Percentiles rank a stretch among this genome's conserved stretches.
phyloP scores from a whole-genome alignment of 1,139 yeast genomes.

The Pichia inconspicua region DNA sequence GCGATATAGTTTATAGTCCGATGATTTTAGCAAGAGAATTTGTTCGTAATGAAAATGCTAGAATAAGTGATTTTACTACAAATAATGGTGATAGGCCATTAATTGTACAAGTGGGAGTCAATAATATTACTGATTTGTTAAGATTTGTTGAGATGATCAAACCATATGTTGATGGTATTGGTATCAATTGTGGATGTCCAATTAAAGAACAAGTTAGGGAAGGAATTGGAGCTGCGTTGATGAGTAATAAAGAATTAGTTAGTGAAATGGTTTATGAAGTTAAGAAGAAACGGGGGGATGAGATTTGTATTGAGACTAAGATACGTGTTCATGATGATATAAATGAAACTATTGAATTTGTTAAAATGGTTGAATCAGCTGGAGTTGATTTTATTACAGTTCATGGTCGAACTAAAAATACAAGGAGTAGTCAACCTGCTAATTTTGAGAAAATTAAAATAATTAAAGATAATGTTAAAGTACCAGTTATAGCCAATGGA shows the following conservation, averaged over 20 bases:
- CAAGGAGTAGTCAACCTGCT: slow-evolving; percentile 78
- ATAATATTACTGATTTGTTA: slow-evolving; percentile 74
- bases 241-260: slow-evolving; percentile 76
- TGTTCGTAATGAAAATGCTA: slow-evolving; percentile 75
- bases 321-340: slow-evolving; percentile 78
- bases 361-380: slow-evolving; percentile 64
- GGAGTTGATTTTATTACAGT: slow-evolving; percentile 94
- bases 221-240: slow-evolving; percentile 94
- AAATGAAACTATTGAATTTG: slow-evolving; percentile 65
- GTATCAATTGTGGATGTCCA: slow-evolving; percentile 96
- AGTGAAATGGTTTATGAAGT: slow-evolving; percentile 79
- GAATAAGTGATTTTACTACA: slow-evolving; percentile 79
- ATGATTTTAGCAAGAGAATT: slow-evolving; percentile 95
- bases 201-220: slow-evolving; percentile 90
- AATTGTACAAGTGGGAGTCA: slow-evolving; percentile 87
- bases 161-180: slow-evolving; percentile 89
- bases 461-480: slow-evolving; percentile 50
- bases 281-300: slow-evolving; percentile 61
- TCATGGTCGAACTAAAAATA: slow-evolving; percentile 83
- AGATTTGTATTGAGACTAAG: slow-evolving; percentile 76
- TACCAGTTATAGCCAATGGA: slow-evolving; percentile 93
- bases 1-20: slow-evolving; percentile 87
- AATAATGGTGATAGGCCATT: slow-evolving; percentile 60
- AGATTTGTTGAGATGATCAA: slow-evolving; percentile 83
- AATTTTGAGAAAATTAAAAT: slow-evolving; percentile 72